phyloP scores from a whole-genome alignment of 2,329 filamentous ascomycete species.

The Colletotrichum abscissum region DNA sequence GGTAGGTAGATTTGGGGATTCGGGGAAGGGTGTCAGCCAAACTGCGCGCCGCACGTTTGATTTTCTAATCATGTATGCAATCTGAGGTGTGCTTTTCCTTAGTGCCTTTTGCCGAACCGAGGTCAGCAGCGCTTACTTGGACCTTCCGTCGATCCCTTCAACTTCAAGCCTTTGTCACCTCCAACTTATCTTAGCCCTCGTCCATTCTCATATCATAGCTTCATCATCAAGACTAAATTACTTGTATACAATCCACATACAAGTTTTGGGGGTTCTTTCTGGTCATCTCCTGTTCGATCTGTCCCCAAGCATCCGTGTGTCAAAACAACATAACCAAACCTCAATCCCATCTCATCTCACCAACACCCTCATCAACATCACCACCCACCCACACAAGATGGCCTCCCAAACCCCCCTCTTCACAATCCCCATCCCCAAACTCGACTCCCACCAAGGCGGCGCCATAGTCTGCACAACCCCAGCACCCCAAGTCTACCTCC shows the following conservation, averaged over 20 bases:
- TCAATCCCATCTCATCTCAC: neutral
- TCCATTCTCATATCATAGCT: neutral
- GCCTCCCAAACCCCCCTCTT: constrained; percentile 58
- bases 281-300: neutral
- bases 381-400: constrained; percentile 35
- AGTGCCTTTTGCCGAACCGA: constrained; percentile 24
- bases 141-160: neutral
- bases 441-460: constrained; percentile 61
- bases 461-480: constrained; percentile 72
- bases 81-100: neutral
- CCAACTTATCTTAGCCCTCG: neutral
- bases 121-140: constrained; percentile 12
- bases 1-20: neutral
- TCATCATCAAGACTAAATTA: neutral
- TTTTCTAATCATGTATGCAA: neutral
- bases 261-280: neutral
- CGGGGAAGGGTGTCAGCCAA: constrained; percentile 2
- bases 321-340: neutral
- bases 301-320: neutral
- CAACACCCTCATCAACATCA: neutral
- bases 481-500: constrained; percentile 72
- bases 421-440: constrained; percentile 65
- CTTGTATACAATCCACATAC: neutral
- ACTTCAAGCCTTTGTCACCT: neutral
- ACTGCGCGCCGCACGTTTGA: constrained; percentile 3